Base-by-base conservation (phyloP, 352 stramenopile species). In the Blastocystis hominis region DNA sequence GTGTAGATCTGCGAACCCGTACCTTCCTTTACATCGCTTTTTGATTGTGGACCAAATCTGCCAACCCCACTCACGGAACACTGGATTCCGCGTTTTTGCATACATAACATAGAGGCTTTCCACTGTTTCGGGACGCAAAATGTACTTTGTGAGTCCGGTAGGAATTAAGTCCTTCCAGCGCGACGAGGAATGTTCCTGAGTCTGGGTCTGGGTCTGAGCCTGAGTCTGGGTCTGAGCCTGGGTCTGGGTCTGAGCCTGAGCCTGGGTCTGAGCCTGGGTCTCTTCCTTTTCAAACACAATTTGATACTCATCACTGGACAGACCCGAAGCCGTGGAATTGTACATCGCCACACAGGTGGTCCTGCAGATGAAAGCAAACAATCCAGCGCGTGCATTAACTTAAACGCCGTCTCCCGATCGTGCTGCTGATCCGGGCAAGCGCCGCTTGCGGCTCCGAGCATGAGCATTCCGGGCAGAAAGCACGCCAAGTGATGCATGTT, bases 21-120 rank as follows among this genome's bases (percentile, higher is more conserved):
- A 92, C 38, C 92, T 90, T 36, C 93, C 93, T 89, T 94, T 94
- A 80, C 94, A 94, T 88, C 97, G 91, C 34, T 91, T 91, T 78
- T 98, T 95, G 66, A 98, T 93, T 0, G 93, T 89, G 80, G 92
- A 89, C 86, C 97, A 98, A 47, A 98, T 94, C 86, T 97, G 91
- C 94, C 95, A 98, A 44, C 94, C 94, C 90, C 94, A 97, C 63
- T 98, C 93, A 2, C 98, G 40, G 56, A 75, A 89, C 36, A 84
- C 4, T 42, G 66, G 84, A 46, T 88, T 92, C 59, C 95, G 94
- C 0, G 95, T 98, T 24, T 97, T 90, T 56, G 96, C 92, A 90
- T 97, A 95, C 56, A 99, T 90, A 88, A 98, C 95, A 89, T 97
- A 98, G 15, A 98, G 92, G 61, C 92, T 95, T 91, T 99, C 96